Conservation (phyloP, 1,284 basidiomycete species). For the Sanghuangporus baumii region DNA sequence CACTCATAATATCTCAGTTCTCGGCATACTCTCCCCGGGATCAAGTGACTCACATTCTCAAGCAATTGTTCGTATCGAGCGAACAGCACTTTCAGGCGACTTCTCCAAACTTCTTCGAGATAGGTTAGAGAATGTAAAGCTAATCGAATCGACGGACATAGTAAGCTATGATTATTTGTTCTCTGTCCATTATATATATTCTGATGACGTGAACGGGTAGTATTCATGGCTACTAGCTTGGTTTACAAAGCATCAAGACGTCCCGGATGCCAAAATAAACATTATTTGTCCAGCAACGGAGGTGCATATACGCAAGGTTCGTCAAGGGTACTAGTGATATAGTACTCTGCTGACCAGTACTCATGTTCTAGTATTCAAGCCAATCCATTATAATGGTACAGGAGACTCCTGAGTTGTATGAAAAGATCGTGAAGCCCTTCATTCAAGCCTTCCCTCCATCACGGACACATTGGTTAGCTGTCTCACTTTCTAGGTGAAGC, state of each 20-base stretch:
- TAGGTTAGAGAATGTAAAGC: constrained; percentile 28
- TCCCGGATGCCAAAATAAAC: constrained; percentile 56
- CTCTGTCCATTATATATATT: neutral
- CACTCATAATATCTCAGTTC: constrained; percentile 40
- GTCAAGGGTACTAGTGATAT: constrained; percentile 4
- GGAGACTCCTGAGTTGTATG: constrained; percentile 78
- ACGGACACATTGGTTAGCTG: constrained; percentile 73
- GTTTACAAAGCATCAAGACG: constrained; percentile 28
- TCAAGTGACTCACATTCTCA: constrained; percentile 27
- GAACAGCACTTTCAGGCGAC: constrained; percentile 43
- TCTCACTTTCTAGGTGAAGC: neutral
- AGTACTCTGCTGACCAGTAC: neutral
- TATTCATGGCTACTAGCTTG: constrained; percentile 43
- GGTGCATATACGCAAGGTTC: constrained; percentile 73
- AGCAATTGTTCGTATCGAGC: constrained; percentile 58
- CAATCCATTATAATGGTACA: constrained; percentile 71
- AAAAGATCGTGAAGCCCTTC: constrained; percentile 69
- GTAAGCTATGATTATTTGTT: constrained; percentile 27
- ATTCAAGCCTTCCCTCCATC: constrained; percentile 68
- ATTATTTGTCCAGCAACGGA: constrained; percentile 81
- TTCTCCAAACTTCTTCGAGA: constrained; percentile 22
- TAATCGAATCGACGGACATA: constrained; percentile 43
- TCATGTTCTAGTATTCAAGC: constrained; percentile 58
- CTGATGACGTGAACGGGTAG: constrained; percentile 12
- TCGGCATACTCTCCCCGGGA: constrained; percentile 32